Conservation (phyloP, 176 grass and related monocot species). For the Poa pratensis region DNA sequence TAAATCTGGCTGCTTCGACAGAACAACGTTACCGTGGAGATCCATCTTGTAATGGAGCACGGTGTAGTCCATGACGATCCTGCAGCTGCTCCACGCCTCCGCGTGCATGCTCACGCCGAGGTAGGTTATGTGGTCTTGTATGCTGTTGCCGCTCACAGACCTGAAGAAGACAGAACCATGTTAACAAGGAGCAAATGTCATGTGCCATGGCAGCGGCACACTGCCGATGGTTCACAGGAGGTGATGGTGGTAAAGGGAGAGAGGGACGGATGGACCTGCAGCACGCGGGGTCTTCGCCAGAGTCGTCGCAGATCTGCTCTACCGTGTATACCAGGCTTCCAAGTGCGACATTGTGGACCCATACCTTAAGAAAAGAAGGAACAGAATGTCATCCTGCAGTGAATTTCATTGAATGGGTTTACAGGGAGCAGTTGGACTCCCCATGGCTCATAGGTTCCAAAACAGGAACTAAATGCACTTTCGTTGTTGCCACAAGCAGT, state of each 20-base stretch:
- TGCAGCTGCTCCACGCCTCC: slow-evolving; percentile 68
- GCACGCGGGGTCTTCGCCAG: slow-evolving; percentile 84
- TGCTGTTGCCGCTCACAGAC: slow-evolving; percentile 69
- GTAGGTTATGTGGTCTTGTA: slow-evolving; percentile 70
- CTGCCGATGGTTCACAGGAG: not conserved
- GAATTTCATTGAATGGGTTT: not conserved
- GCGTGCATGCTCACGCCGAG: slow-evolving; percentile 71
- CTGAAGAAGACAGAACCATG: slow-evolving; percentile 34
- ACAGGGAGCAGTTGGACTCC: not conserved
- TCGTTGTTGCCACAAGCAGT: not conserved
- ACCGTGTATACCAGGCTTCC: slow-evolving; percentile 61
- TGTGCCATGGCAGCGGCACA: not conserved
- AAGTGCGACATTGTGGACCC: slow-evolving; percentile 60
- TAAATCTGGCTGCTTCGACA: slow-evolving; percentile 56
- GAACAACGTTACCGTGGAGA: slow-evolving; percentile 62
- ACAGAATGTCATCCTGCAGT: not conserved
- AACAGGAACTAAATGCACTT: not conserved
- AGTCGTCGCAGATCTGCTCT: slow-evolving; percentile 77
- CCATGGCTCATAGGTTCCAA: not conserved
- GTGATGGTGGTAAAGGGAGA: not conserved
- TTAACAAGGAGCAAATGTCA: not conserved
- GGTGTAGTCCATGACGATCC: slow-evolving; percentile 78
- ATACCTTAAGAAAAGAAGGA: slow-evolving; percentile 62
- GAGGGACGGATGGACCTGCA: slow-evolving; percentile 55
- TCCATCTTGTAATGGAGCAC: slow-evolving; percentile 70